Conservation (phyloP, 345 rosid genomes). For the Lumnitzera racemosa region DNA sequence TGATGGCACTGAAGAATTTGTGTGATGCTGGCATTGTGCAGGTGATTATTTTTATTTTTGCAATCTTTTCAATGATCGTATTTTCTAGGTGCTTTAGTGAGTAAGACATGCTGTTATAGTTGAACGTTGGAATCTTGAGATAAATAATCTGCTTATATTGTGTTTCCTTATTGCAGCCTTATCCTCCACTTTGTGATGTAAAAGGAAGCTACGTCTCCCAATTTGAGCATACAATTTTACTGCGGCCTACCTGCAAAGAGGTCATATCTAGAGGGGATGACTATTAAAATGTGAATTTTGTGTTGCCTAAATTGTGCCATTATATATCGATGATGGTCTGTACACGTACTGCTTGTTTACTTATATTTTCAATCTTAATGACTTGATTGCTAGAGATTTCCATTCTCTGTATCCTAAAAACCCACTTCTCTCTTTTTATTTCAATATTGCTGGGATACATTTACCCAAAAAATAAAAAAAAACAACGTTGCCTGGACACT, state of each 20-base stretch:
- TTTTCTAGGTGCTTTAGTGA: not conserved
- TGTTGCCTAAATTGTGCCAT: no score
- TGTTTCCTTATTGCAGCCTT: constrained; percentile 43
- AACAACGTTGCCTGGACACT: no score
- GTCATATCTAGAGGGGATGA: constrained; percentile 88
- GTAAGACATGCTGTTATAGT: not conserved
- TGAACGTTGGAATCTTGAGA: not conserved
- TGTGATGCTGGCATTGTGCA: constrained; percentile 84
- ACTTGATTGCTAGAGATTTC: no score
- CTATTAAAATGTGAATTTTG: constrained; percentile 26
- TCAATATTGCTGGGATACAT: no score
- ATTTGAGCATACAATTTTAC: constrained; percentile 82
- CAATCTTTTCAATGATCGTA: not conserved
- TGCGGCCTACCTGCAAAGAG: constrained; percentile 96
- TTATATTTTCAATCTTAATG: no score
- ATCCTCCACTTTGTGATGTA: constrained; percentile 78
- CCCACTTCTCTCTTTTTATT: no score
- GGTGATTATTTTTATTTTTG: constrained; percentile 30
- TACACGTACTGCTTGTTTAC: no score
- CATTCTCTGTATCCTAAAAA: no score
- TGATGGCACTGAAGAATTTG: constrained; percentile 89
- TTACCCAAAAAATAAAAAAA: no score
- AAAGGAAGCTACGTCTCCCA: constrained; percentile 94
- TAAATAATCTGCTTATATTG: not conserved
- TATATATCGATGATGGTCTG: no score